A percentile compares a stretch with the other conserved stretches of the same genome.
phyloP scores from a whole-genome alignment of 129 eudicot species.

The Flaveria ramosissima region DNA sequence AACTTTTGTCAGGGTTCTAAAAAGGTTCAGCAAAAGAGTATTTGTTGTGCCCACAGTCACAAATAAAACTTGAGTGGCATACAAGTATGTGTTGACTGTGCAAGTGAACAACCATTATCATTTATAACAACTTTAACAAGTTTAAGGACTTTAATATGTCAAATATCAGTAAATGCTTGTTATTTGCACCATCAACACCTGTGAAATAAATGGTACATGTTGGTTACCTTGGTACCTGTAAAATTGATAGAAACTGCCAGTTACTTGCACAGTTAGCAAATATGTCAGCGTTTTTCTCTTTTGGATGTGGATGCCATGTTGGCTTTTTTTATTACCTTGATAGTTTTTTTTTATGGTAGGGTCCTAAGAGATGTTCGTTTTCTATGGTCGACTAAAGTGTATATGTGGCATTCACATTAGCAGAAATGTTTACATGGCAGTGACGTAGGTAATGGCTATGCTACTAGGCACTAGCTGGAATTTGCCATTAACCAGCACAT shows the following conservation, averaged over 20 bases:
- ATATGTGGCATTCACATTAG: not conserved
- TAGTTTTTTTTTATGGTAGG: too few species aligned
- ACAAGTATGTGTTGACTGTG: not conserved
- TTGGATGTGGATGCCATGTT: too few species aligned
- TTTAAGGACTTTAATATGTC: not conserved
- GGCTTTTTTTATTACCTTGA: too few species aligned
- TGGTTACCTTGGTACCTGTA: not conserved
- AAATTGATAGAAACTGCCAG: not conserved
- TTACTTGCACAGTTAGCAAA: not conserved
- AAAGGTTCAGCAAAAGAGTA: constrained; percentile 1
- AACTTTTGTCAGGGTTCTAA: not conserved
- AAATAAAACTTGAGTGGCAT: not conserved
- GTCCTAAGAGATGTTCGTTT: not conserved
- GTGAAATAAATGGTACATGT: not conserved
- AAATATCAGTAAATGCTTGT: not conserved
- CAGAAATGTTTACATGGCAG: too few species aligned
- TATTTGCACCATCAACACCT: not conserved
- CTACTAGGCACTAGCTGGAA: too few species aligned
- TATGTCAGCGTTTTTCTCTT: too few species aligned
- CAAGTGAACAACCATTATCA: not conserved
- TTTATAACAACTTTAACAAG: not conserved
- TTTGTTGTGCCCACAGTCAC: not conserved
- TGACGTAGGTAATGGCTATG: too few species aligned
- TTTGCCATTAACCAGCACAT: not conserved
- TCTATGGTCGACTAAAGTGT: not conserved